These are phyloP conservation scores for Camellia granthamiana DNA, from an alignment of 148 eudicot species.

Conservation along the genomic window DNA sequence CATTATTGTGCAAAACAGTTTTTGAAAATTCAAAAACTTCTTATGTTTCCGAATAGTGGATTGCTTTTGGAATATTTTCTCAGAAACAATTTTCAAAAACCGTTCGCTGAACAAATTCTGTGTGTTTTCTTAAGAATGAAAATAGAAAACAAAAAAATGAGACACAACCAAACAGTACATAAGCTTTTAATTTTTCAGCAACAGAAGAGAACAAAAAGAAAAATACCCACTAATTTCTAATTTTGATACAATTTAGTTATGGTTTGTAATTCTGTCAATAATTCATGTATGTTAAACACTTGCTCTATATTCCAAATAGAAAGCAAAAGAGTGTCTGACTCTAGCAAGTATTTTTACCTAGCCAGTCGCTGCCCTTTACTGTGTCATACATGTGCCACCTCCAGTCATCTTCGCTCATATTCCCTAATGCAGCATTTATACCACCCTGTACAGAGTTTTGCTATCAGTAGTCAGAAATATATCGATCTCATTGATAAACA, in stretches of 20 bases:
- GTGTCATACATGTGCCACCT: constrained; percentile 99
- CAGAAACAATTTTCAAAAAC: too few relatives aligned
- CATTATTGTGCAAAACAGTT: too few relatives aligned
- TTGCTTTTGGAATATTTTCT: too few relatives aligned
- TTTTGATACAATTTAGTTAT: neutral
- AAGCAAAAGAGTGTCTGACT: neutral
- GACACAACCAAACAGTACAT: too few relatives aligned
- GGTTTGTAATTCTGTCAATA: neutral
- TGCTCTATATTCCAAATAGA: neutral
- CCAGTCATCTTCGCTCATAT: constrained; percentile 99
- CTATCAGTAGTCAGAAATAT: constrained; percentile 23
- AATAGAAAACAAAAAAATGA: neutral
- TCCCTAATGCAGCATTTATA: constrained; percentile 98
- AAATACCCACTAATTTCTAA: neutral
- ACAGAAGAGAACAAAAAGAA: neutral
- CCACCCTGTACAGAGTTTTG: constrained; percentile 68
- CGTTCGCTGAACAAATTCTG: too few relatives aligned
- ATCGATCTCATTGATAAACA: neutral
- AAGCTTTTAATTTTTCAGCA: too few relatives aligned
- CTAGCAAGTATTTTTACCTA: constrained; percentile 44
- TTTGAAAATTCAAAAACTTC: too few relatives aligned
- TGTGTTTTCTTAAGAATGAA: neutral
- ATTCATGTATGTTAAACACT: neutral
- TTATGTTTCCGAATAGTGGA: too few relatives aligned
- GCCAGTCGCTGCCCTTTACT: constrained; percentile 98